A percentile compares a stretch with the other conserved stretches of the same genome.
phyloP scores from a whole-genome alignment of 1,139 yeast genomes.

The Meyerozyma carpophila region DNA sequence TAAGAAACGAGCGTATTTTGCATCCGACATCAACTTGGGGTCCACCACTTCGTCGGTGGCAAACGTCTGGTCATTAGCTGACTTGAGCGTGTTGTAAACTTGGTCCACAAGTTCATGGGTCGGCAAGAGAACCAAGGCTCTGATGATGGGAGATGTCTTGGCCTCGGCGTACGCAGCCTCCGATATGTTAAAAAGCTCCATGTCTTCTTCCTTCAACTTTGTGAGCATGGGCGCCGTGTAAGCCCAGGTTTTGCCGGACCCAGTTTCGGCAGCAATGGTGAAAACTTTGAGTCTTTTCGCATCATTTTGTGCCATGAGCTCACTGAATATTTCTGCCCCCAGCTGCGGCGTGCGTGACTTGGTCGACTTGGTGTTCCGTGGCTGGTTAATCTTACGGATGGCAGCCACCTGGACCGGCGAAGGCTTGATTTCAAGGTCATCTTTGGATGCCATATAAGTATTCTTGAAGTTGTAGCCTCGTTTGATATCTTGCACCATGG shows the following conservation, averaged over 20 bases:
- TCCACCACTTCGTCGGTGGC: conserved; percentile 14
- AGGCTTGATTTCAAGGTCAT: conserved; percentile 30
- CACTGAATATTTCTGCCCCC: conserved; percentile 15
- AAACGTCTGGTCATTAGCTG: conserved; percentile 26
- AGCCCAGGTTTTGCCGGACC: conserved; percentile 94
- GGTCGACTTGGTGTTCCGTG: conserved; percentile 16
- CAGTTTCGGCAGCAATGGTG: conserved; percentile 93
- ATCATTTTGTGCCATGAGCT: conserved; percentile 27
- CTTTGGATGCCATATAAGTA: conserved; percentile 27
- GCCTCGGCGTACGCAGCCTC: conserved; percentile 25
- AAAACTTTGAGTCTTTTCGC: conserved; percentile 49
- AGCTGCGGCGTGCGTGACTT: conserved; percentile 6
- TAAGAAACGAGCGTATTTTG: conserved; percentile 20
- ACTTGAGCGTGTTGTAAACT: conserved; percentile 50
- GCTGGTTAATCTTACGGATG: conserved; percentile 36
- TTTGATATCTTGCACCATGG: conserved; percentile 55
- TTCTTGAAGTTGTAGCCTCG: conserved; percentile 39
- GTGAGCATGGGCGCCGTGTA: conserved; percentile 74
- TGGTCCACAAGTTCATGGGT: conserved; percentile 87
- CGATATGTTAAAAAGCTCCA: conserved; percentile 21
- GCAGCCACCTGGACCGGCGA: conserved; percentile 44
- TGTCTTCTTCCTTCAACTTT: conserved; percentile 54
- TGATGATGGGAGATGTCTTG: conserved; percentile 38
- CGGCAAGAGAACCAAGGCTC: conserved; percentile 75
- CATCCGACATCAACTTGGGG: conserved; percentile 11